Evolutionary conservation across 345 rosid species (phyloP), one percentile per base, ranked within the genome.

Genomic region (Punica granatum): DNA sequence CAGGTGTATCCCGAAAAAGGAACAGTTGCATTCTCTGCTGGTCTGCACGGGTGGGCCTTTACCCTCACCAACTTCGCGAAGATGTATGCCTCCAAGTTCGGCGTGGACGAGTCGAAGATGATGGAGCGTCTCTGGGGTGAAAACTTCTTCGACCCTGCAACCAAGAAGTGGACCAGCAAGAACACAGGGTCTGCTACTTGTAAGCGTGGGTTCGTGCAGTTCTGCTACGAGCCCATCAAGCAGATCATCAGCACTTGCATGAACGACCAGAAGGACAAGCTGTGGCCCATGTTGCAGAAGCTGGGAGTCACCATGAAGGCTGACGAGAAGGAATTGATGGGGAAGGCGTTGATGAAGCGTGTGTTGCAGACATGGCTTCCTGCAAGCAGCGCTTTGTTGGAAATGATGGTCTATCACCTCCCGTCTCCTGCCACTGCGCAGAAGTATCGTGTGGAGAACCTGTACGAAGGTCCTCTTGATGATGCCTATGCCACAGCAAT

Each of bases 21-120:
- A 48, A 89, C 96, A 0, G 96, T 89, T 10, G 92, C 96, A 13
- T 89, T 89, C 82, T 89, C 92, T n/a, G 96, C 92, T 63, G 96
- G 96, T 66, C 77, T 31, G 73, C 88, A 89, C 31, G 90, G 95
- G 5, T 86, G 95, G 95, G 92, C 92, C 8, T 88, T 84, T 63
- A 88, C 92, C 0, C 64, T 89, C 66, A 81, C 89, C 65, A 83
- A 80, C 75, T 86, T 89, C 7, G 92, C 96, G 14, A 79, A 75
- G 81, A 85, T 85, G 90, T 86, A 81, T 64, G 92, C 92, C 33
- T 83, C 92, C 11, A 86, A 89, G 77, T 89, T 86, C 23, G 87
- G 90, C 26, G 92, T 86, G 34, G 85, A 82, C 19, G 95, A 89
- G 65, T 0, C 75, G 12, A 89, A 87, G 74, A 86, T 86, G 92